Percentiles rank a stretch among this genome's conserved stretches.
phyloP scores from a whole-genome alignment of 1,139 yeast genomes.

The Yamadazyma conglobata region DNA sequence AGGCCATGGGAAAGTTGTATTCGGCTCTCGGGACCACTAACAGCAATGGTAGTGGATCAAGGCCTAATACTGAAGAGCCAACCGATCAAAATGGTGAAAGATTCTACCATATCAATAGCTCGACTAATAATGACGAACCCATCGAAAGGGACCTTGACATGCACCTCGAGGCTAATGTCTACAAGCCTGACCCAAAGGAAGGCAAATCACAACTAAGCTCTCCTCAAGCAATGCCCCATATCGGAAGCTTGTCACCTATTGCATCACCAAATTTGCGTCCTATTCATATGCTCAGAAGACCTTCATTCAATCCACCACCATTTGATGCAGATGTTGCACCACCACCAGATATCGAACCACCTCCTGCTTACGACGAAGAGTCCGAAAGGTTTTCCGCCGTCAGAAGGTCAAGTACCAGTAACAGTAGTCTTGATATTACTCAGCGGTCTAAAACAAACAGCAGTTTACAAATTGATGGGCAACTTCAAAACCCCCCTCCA shows the following conservation, averaged over 20 bases:
- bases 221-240: conserved; percentile 56
- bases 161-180: conserved; percentile 58
- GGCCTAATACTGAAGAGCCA: conserved; percentile 3
- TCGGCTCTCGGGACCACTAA: conserved; percentile 12
- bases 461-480: no score
- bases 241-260: conserved; percentile 39
- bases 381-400: conserved; percentile 6
- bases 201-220: conserved; percentile 39
- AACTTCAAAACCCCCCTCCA: no score
- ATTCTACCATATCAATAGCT: conserved; percentile 30
- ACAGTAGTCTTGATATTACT: neutral
- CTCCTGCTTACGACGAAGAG: conserved; percentile 39
- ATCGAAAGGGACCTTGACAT: conserved; percentile 40
- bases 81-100: conserved; percentile 11
- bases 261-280: conserved; percentile 32
- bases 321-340: conserved; percentile 35
- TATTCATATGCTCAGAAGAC: conserved; percentile 33
- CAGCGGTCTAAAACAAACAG: neutral
- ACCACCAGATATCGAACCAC: conserved; percentile 23
- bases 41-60: conserved; percentile 12
- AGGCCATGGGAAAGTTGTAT: conserved; percentile 15
- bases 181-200: conserved; percentile 48
- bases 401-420: neutral
- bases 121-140: conserved; percentile 32
- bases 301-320: conserved; percentile 43